phyloP scores from a whole-genome alignment of 768 basidiomycete species.

The Tephrocybe sp. region DNA sequence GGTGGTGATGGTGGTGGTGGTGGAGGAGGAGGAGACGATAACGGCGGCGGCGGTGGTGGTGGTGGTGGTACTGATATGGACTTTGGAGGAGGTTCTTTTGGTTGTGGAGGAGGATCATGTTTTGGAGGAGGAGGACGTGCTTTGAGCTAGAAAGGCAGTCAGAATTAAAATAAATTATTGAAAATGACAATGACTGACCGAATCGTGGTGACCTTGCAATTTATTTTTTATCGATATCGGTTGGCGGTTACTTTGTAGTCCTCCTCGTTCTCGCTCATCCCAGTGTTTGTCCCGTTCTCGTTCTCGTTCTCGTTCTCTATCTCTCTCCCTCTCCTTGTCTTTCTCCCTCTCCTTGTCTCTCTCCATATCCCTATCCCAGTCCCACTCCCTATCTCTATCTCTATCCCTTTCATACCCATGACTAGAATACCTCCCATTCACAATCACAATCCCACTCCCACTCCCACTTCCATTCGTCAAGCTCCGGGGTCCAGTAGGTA shows the following conservation, averaged over 20 bases:
- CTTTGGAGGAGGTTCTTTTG: constrained; percentile 25
- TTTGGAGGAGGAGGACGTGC: constrained; percentile 24
- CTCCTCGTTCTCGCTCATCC: not conserved
- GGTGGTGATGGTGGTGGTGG: constrained; percentile 22
- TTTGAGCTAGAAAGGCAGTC: too few relatives aligned
- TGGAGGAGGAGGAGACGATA: too few relatives aligned
- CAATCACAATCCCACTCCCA: not conserved
- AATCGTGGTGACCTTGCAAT: constrained; percentile 22
- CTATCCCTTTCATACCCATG: too few relatives aligned
- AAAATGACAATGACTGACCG: too few relatives aligned
- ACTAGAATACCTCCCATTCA: not conserved
- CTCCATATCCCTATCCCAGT: not conserved
- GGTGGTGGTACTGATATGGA: constrained; percentile 25
- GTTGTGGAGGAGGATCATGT: constrained; percentile 12
- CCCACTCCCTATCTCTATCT: not conserved
- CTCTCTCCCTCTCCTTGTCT: constrained; percentile 2
- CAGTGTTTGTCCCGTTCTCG: not conserved
- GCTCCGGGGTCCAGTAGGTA: constrained; percentile 13
- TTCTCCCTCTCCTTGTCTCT: not conserved
- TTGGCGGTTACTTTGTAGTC: constrained; percentile 27
- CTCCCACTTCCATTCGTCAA: not conserved
- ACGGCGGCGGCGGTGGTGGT: constrained; percentile 23
- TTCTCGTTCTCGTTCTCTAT: not conserved
- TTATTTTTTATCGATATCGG: constrained; percentile 38
- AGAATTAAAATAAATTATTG: too few relatives aligned